Base-by-base conservation (phyloP, 139 green algal species). In the Eudorina sp. region DNA sequence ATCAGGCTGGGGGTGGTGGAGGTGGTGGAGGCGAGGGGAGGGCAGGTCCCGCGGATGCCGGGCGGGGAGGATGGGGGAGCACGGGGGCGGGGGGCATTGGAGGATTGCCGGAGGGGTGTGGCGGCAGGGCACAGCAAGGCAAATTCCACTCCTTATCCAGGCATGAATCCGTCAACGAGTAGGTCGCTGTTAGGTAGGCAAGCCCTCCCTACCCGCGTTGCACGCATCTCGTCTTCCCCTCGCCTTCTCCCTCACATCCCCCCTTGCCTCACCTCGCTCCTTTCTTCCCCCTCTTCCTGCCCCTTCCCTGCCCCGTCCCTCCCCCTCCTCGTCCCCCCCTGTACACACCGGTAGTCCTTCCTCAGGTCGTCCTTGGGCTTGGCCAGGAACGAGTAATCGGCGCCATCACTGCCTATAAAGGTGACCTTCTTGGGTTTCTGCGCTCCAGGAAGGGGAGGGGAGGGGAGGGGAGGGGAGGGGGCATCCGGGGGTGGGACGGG, bases 351-450 rank as follows among this genome's bases (percentile, higher is more conserved):
- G 86, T 95, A 95, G 92, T 99, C 98, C 92, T 99, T 99, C 69
- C 98, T 94, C 83, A 99, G 95, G 93, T 99, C 98, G 86, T 99
- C 98, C 89, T 99, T 98, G 29, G 98, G 98, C 92, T 99, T 99
- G 84, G 96, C 98, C 62, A 99, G 92, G 93, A 99, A 99, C 53
- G 90, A 87, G 91, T 99, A 99, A 21, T 94, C 73, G 16, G 60
- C 21, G 23, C 97, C 97, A 90, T 99, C 97, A 41, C 87, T 95
- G 81, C 87, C 92, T 13, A 90, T 38, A n/a, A 95, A 88, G 4
- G 83, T 94, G 29, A 98, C 91, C 93, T 98, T 98, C 88, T 99
- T 99, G 58, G 97, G 97, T 64, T 93, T 92, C 94, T 98, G 95
- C 75, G 89, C 5, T 8, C 11, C 21, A 55, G 55, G 55, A n/a